phyloP scores from a whole-genome alignment of 225 moss, liverwort and hornwort genomes.

The Takakia lepidozioides region DNA sequence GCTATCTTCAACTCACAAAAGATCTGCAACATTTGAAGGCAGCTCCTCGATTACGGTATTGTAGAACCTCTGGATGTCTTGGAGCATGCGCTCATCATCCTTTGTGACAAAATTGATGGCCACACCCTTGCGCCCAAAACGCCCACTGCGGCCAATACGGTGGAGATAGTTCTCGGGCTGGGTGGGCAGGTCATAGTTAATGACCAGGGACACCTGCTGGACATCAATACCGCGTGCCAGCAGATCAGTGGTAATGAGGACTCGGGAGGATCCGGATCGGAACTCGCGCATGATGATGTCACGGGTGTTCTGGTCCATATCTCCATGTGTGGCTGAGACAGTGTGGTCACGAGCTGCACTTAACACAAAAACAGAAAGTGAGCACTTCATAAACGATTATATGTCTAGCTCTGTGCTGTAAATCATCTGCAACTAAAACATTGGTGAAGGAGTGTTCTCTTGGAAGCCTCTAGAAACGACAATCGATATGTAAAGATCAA shows the following conservation, averaged over 20 bases:
- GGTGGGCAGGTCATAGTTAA: conserved; percentile 71
- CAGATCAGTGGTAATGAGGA: conserved; percentile 65
- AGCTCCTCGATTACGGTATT: conserved; percentile 74
- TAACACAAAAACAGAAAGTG: not conserved
- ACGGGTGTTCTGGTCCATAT: conserved; percentile 78
- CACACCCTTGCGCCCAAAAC: conserved; percentile 76
- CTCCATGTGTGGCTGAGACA: conserved; percentile 68
- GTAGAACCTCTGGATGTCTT: conserved; percentile 83
- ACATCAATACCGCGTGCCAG: conserved; percentile 77
- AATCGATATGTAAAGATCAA: not conserved
- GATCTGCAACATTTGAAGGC: conserved; percentile 68
- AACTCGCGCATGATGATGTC: conserved; percentile 81
- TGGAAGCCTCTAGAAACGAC: no score
- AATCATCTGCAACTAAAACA: no score
- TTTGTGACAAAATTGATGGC: conserved; percentile 77
- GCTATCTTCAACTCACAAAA: conserved; percentile 47
- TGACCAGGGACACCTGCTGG: conserved; percentile 70
- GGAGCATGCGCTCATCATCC: conserved; percentile 80
- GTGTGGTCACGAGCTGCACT: conserved; percentile 62
- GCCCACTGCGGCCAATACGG: conserved; percentile 65
- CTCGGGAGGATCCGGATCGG: conserved; percentile 63
- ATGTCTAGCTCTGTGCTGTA: no score
- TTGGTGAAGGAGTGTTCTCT: no score
- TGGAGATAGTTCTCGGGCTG: conserved; percentile 80
- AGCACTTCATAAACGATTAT: not conserved